Evolutionary conservation across 2,329 filamentous ascomycete species (phyloP), one percentile per base, ranked within the genome.

Genomic region (Aureobasidium sp.): DNA sequence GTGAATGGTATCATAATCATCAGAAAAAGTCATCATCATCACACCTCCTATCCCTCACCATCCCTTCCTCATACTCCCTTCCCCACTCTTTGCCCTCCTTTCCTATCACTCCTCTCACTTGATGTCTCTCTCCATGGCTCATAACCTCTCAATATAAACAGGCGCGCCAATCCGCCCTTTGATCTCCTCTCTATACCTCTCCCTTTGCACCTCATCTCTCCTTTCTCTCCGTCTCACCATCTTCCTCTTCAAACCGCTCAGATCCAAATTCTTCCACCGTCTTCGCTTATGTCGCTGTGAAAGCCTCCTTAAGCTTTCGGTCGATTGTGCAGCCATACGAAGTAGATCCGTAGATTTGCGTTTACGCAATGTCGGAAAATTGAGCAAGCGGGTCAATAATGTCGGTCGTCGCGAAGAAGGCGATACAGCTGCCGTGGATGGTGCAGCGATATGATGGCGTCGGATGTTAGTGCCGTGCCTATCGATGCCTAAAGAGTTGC

Each of bases 401-500:
- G 32, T 16, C 8, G 32, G 14, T 5, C 32, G 32, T 12, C 8
- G 32, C n/a, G 37, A n/a, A 12, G 34, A 22, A 50, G 24, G 3
- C n/a, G 16, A 6, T 21, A 17, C 19, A 7, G 16, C 5, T 37
- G 19, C 11, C 24, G 22, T 21, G 16, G 45, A 6, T 29, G 11
- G 27, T 3, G 42, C 2, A 3, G 25, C 30, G n/a, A 69, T 47
- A 66, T 70, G 27, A 63, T 72, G 56, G 64, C 75, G 51, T 65
- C 71, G 59, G 68, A 66, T 55, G 67, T 71, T 70, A 8, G 57
- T 74, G 59, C 58, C 73, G 64, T 65, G 71, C 60, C 68, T 72
- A 38, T 79, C 76, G 37, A 83, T 68, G 21, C 79, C 79, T 0
- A 81, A 66, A 3, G 76, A 77, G 60, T 82, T 82, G 48, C 74